Evolutionary conservation across 2,329 filamentous ascomycete species (phyloP).

Genomic region (Grosmannia serpens): DNA sequence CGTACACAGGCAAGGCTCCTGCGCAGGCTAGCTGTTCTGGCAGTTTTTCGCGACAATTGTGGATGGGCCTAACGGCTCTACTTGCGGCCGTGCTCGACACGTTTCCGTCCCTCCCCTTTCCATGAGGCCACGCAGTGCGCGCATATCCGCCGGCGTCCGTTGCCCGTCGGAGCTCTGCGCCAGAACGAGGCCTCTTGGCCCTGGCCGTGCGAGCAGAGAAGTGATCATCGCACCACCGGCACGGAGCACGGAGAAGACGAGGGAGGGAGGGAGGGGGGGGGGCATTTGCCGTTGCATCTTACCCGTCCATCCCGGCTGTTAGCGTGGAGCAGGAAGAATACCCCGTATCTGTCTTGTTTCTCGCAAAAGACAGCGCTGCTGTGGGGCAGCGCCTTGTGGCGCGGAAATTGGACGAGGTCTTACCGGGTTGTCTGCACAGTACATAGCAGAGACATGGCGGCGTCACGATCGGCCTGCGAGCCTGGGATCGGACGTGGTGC

Average conservation of each 20-base stretch:
- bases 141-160: no score
- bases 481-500: no score
- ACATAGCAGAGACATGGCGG: no score
- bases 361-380: neutral
- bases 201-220: no score
- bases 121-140: neutral
- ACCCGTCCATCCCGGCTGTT: neutral
- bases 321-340: neutral
- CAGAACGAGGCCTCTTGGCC: no score
- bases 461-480: no score
- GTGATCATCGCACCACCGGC: no score
- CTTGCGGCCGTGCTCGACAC: neutral
- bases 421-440: no score
- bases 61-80: neutral
- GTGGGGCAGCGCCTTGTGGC: no score
- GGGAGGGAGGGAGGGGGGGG: neutral
- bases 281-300: neutral
- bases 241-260: no score
- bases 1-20: neutral
- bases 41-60: slow-evolving; percentile 2
- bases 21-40: neutral
- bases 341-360: neutral
- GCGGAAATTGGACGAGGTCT: no score
- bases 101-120: neutral
- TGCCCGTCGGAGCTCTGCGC: neutral